Evolutionary conservation across 306 rosid species (phyloP).

Genomic region (Sophora flavescens): DNA sequence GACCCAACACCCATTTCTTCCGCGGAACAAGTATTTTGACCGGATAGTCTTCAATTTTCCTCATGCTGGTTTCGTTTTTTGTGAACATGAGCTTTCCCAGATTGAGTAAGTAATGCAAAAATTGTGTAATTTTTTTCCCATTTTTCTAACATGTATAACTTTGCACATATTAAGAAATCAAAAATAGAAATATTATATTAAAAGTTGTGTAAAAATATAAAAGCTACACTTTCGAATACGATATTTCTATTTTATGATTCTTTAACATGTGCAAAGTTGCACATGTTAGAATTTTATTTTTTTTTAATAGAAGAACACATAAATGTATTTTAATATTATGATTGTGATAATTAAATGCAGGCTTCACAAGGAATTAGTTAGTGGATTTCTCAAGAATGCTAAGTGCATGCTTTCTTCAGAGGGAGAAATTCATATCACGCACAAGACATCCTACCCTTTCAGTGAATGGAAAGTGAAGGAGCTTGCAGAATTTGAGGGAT

Average conservation of each 20-base stretch:
- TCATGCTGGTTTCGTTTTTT: conserved; percentile 31
- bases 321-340: no score
- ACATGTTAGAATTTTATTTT: no score
- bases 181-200: no score
- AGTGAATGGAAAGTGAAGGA: conserved; percentile 41
- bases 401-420: neutral
- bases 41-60: conserved; percentile 59
- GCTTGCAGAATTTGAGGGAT: conserved; percentile 14
- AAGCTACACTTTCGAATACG: no score
- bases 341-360: conserved; percentile 14
- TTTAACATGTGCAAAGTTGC: no score
- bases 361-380: conserved; percentile 40
- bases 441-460: conserved; percentile 52
- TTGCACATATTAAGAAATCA: no score
- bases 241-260: no score
- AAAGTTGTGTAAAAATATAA: no score
- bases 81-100: fast-evolving
- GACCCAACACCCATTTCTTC: conserved; percentile 32
- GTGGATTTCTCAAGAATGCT: conserved; percentile 45
- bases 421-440: conserved; percentile 58
- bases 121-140: no score
- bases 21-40: conserved; percentile 4
- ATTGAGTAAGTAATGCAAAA: conserved; percentile 25
- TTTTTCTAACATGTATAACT: no score
- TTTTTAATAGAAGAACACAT: no score